Conservation (phyloP, 2,329 filamentous ascomycete genomes). For the Ascochyta viciae-villosae region DNA sequence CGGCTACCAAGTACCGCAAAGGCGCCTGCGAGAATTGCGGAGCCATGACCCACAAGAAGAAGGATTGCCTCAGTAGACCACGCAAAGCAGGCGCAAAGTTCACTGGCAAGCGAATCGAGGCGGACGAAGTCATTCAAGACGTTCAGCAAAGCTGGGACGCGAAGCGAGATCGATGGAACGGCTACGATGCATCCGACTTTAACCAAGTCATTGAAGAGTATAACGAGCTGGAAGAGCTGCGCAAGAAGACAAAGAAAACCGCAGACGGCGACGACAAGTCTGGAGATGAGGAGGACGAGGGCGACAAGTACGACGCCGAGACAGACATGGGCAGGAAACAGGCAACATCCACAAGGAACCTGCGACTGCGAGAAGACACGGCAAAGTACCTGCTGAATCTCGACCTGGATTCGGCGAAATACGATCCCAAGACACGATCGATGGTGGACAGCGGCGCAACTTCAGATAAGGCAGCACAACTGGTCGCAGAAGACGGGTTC, state of each 20-base stretch:
- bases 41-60: conserved; percentile 93
- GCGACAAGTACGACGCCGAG: conserved; percentile 83
- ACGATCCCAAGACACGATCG: conserved; percentile 93
- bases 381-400: conserved; percentile 96
- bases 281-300: conserved; percentile 59
- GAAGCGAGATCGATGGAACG: conserved; percentile 97
- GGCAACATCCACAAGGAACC: conserved; percentile 85
- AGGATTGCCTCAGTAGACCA: conserved; percentile 89
- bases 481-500: conserved; percentile 94
- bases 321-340: conserved; percentile 96
- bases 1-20: conserved; percentile 96
- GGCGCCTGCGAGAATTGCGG: conserved; percentile 99
- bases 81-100: conserved; percentile 89
- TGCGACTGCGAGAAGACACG: conserved; percentile 93
- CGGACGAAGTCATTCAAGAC: conserved; percentile 86
- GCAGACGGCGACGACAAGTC: conserved; percentile 54
- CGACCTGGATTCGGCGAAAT: conserved; percentile 94
- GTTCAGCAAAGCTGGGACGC: conserved; percentile 94
- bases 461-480: conserved; percentile 76
- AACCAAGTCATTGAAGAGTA: conserved; percentile 86
- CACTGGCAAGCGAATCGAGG: conserved; percentile 91
- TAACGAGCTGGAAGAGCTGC: conserved; percentile 82
- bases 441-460: conserved; percentile 87
- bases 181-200: conserved; percentile 92
- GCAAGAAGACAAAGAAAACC: conserved; percentile 54